These are phyloP conservation scores for Mycena venus DNA, from an alignment of 768 basidiomycete genomes.

Conservation along the genomic window DNA sequence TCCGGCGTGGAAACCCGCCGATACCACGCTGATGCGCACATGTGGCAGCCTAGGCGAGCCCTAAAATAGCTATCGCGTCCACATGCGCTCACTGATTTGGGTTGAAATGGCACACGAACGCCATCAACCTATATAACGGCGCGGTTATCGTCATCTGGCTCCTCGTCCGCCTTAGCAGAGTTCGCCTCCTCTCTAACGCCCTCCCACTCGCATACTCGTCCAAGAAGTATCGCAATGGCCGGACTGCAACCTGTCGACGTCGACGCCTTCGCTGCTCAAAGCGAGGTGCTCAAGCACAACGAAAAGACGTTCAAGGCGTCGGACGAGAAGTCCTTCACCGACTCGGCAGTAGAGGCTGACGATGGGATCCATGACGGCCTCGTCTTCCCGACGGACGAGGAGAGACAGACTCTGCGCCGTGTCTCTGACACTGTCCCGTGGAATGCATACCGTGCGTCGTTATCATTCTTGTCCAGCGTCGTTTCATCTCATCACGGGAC, in stretches of 20 bases:
- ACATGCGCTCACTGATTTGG: too few species aligned
- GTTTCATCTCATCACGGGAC: neutral
- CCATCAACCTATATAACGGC: neutral
- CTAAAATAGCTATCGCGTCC: too few species aligned
- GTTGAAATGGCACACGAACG: neutral
- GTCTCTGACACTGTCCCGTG: conserved; percentile 73
- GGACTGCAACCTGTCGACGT: conserved; percentile 25
- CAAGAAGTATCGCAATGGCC: conserved; percentile 21
- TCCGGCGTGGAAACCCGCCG: too few species aligned
- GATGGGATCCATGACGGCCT: conserved; percentile 63
- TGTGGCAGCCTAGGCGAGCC: too few species aligned
- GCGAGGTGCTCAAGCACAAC: conserved; percentile 15
- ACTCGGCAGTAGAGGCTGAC: neutral
- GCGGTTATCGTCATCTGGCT: neutral
- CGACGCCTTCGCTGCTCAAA: neutral
- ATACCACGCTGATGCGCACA: too few species aligned
- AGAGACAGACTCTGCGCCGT: conserved; percentile 68
- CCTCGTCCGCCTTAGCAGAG: neutral
- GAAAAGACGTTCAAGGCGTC: neutral
- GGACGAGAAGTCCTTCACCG: neutral
- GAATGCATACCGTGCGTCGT: conserved; percentile 64
- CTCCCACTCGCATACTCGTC: neutral
- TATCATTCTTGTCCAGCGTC: neutral
- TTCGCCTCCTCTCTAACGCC: neutral
- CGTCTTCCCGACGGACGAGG: conserved; percentile 76